Evolutionary conservation across 306 rosid genomes (phyloP), one percentile per base, ranked within the genome.

Genomic region (Calophaca sinica): DNA sequence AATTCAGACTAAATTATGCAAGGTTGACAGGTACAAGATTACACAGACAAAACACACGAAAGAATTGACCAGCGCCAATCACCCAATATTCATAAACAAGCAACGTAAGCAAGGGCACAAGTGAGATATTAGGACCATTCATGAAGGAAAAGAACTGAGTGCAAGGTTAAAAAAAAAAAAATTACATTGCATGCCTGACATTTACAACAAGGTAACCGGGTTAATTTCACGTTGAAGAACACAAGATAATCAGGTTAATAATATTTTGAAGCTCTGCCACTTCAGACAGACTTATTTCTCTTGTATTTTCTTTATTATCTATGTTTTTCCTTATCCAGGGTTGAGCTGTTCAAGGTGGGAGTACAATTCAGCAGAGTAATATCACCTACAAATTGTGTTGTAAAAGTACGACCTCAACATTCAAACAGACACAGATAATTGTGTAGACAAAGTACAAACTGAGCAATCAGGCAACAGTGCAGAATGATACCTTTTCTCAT

Each of bases 401-500:
- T 41, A 67, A 79, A 74, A 74, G 63, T 53, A 49, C 26, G 26
- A 50, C 26, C 75, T 48, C 63, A 64, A 76, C 42, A 75, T 54
- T 54, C 38, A 58, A 65, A 38, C 44, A 51, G 6, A 73, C 54
- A 33, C 36, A 33, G 36, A 33, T 33, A 33, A 3, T 33, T 3
- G 2, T 20, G 26, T 20, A 81, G 55, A 72, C 57, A n/a, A 59
- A 72, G 61, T 74, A 70, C 78, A 82, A 49, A 42, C 33, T 15
- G 9, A 74, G 68, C 13, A 81, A 72, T 50, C 75, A 63, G 49
- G 55, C 55, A 81, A 75, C 53, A 66, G 77, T 33, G 77, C 76
- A 82, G 75, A 66, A 73, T 76, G 80, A 80, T 73, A 79, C 86
- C 89, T 49, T 77, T 71, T 67, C 28, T 65, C 48, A 8, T 39